Evolutionary conservation across 768 basidiomycete species (phyloP).

Genomic region (Trametes punicea): DNA sequence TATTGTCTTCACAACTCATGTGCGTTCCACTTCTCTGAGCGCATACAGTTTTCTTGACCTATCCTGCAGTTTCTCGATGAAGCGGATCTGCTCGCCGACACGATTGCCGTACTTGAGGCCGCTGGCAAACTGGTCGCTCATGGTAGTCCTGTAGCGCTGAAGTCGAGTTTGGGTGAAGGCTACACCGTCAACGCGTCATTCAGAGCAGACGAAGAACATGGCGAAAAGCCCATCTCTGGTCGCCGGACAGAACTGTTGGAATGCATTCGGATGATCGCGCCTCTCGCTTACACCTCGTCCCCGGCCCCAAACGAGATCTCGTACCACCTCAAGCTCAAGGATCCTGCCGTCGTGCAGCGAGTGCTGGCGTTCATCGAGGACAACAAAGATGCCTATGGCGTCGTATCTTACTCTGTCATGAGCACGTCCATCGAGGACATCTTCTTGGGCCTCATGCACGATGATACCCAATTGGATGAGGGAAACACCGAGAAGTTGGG

Average conservation of each 20-base stretch:
- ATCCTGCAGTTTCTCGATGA: slow-evolving; percentile 65
- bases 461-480: slow-evolving; percentile 31
- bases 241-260: slow-evolving; percentile 25
- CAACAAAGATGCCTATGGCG: slow-evolving; percentile 34
- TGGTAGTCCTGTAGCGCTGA: slow-evolving; percentile 72
- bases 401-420: slow-evolving; percentile 61
- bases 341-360: slow-evolving; percentile 48
- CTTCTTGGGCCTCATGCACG: slow-evolving; percentile 68
- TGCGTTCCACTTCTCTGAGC: slow-evolving; percentile 30
- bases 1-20: slow-evolving; percentile 78
- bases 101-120: slow-evolving; percentile 70
- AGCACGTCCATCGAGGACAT: slow-evolving; percentile 81
- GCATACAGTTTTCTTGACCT: slow-evolving; percentile 4
- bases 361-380: slow-evolving; percentile 55
- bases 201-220: slow-evolving; percentile 25
- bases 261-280: slow-evolving; percentile 34
- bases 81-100: slow-evolving; percentile 73
- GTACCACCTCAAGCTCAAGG: slow-evolving; percentile 62
- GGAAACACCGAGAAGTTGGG: slow-evolving; percentile 20
- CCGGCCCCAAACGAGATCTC: slow-evolving; percentile 42
- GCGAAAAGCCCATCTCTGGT: slow-evolving; percentile 18
- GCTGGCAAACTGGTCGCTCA: slow-evolving; percentile 74
- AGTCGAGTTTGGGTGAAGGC: slow-evolving; percentile 67
- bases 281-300: slow-evolving; percentile 41
- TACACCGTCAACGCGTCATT: slow-evolving; percentile 59